phyloP scores from a whole-genome alignment of 75 land plant genomes.

The Adiantum capillusveneris region DNA sequence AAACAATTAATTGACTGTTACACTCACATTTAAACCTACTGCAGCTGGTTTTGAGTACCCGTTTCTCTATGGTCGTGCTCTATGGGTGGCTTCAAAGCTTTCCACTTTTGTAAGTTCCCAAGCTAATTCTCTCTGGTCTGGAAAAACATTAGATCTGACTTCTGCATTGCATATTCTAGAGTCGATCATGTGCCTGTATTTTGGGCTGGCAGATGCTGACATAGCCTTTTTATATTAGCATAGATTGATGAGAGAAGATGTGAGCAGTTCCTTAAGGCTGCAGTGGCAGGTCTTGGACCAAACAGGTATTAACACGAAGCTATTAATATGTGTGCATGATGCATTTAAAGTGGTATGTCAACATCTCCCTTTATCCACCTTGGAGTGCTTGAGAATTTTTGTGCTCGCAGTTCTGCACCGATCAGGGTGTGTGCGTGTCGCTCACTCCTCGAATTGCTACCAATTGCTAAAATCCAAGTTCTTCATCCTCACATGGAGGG shows the following conservation, averaged over 20 bases:
- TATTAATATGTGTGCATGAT: too few species aligned
- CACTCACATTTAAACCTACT: too few species aligned
- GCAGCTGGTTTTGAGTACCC: conserved; percentile 63
- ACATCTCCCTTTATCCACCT: too few species aligned
- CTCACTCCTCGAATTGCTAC: conserved; percentile 67
- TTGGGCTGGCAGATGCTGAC: too few species aligned
- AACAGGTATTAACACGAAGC: too few species aligned
- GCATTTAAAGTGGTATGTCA: too few species aligned
- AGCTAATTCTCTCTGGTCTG: background rate
- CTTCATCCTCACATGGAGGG: conserved; percentile 43
- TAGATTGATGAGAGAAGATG: conserved; percentile 48
- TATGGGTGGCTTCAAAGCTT: conserved; percentile 72
- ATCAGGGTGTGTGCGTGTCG: conserved; percentile 91
- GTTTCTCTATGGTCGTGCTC: conserved; percentile 80
- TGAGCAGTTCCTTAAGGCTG: conserved; percentile 63
- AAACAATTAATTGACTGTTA: too few species aligned
- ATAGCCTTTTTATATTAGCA: too few species aligned
- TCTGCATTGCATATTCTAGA: too few species aligned
- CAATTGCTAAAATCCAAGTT: conserved; percentile 31
- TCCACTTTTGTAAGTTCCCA: conserved; percentile 49
- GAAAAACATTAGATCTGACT: background rate
- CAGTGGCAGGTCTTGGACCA: conserved; percentile 51
- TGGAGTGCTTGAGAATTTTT: background rate
- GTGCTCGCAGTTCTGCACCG: conserved; percentile 56
- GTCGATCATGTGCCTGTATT: too few species aligned